Evolutionary conservation across 495 filamentous ascomycete species (phyloP).

Genomic region (Podospora pseudocomata): DNA sequence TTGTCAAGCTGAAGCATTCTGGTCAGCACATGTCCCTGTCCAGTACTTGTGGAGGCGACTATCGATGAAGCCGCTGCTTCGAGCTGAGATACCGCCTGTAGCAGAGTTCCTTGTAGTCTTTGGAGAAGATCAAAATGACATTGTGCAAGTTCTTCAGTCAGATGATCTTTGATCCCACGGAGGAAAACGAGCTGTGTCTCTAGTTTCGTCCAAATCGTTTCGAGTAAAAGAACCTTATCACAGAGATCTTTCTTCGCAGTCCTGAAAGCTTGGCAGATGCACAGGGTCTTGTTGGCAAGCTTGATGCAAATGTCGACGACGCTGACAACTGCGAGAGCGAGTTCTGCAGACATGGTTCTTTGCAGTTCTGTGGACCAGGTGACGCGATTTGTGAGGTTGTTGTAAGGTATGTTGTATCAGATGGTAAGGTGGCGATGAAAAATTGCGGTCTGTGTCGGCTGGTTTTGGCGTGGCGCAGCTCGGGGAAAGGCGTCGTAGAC

Average conservation of each 20-base stretch:
- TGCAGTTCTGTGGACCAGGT: not conserved
- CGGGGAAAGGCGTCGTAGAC: too few species aligned
- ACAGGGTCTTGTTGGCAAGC: not conserved
- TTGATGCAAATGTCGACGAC: conserved; percentile 5
- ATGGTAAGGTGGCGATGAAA: not conserved
- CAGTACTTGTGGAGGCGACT: not conserved
- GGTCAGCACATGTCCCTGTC: not conserved
- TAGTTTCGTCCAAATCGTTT: conserved; percentile 1
- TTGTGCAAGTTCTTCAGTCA: not conserved
- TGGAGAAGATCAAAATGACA: conserved; percentile 3
- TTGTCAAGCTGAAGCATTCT: not conserved
- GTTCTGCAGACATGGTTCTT: not conserved
- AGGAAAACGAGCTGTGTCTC: not conserved
- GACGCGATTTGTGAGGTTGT: not conserved
- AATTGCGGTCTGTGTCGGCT: not conserved
- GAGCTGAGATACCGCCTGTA: not conserved
- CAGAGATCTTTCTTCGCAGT: conserved; percentile 1
- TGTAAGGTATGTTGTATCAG: not conserved
- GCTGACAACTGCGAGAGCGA: not conserved
- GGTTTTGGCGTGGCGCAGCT: too few species aligned
- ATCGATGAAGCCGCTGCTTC: not conserved
- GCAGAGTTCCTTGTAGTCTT: not conserved
- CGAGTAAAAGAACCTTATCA: not conserved
- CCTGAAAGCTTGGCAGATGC: conserved; percentile 1
- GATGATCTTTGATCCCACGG: conserved; percentile 2